Conservation (phyloP, 2,329 filamentous ascomycete genomes). For the Xylariaceae sp. region DNA sequence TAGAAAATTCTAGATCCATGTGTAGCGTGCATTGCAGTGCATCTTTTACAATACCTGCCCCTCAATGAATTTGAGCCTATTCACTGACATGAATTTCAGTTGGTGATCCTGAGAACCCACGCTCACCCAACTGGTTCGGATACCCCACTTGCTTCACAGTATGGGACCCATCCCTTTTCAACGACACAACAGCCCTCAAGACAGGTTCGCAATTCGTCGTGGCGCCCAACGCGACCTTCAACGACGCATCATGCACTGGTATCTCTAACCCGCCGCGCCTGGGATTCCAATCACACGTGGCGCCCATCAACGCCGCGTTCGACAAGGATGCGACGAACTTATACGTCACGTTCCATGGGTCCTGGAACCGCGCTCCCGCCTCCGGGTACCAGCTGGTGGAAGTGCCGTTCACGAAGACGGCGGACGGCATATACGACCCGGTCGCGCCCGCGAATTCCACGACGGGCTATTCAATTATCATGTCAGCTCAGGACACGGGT, state of each 20-base stretch:
- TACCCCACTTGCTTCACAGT: slow-evolving; percentile 47
- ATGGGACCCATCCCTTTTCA: slow-evolving; percentile 38
- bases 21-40: neutral
- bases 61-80: neutral
- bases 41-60: neutral
- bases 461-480: slow-evolving; percentile 41
- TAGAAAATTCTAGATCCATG: neutral
- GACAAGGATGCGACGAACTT: slow-evolving; percentile 49
- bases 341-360: slow-evolving; percentile 59
- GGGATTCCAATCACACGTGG: slow-evolving; percentile 52
- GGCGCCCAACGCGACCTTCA: slow-evolving; percentile 30
- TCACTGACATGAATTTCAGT: slow-evolving; percentile 27
- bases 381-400: slow-evolving; percentile 35
- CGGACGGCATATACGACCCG: slow-evolving; percentile 28
- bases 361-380: slow-evolving; percentile 40
- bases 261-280: slow-evolving; percentile 39
- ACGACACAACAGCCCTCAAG: slow-evolving; percentile 30
- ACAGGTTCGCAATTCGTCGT: slow-evolving; percentile 34
- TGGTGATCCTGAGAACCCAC: slow-evolving; percentile 47
- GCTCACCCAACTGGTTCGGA: slow-evolving; percentile 49
- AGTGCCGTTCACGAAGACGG: slow-evolving; percentile 34
- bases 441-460: slow-evolving; percentile 33
- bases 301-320: slow-evolving; percentile 40
- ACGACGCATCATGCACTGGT: slow-evolving; percentile 26
- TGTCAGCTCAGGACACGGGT: slow-evolving; percentile 42